Percentiles rank a stretch among this genome's conserved stretches.
Evolutionary conservation across 2,329 filamentous ascomycete genomes (phyloP).

Genomic region (Penicillium freii): DNA sequence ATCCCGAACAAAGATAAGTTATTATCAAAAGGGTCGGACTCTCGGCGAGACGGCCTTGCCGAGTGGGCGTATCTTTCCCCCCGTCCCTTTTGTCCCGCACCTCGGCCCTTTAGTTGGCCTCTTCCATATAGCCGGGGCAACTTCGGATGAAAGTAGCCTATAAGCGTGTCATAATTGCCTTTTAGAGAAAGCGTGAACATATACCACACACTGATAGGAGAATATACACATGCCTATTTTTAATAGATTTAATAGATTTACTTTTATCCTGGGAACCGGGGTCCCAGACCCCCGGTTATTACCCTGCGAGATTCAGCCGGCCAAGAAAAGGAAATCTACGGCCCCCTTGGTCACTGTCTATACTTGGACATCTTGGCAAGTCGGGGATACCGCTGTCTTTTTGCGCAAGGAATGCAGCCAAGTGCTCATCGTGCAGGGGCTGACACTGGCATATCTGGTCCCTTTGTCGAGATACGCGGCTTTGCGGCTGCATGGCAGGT

Average conservation of each 20-base stretch:
- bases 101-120: neutral
- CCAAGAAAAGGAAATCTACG: neutral
- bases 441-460: constrained; percentile 5
- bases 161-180: neutral
- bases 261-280: neutral
- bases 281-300: constrained; percentile 2
- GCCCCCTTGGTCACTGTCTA: neutral
- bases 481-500: constrained; percentile 22
- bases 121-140: neutral
- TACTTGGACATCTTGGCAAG: neutral
- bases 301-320: constrained; percentile 3
- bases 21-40: constrained; percentile 7
- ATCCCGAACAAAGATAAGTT: neutral
- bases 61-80: constrained; percentile 20
- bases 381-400: neutral
- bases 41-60: constrained; percentile 10
- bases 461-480: constrained; percentile 13
- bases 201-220: neutral
- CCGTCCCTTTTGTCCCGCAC: constrained; percentile 6
- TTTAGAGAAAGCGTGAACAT: neutral
- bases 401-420: constrained; percentile 6
- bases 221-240: neutral
- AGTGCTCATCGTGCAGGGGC: constrained; percentile 4
- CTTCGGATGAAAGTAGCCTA: neutral
- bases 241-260: neutral